These are phyloP conservation scores for Tetrastigma voinierianum DNA, from an alignment of 164 flowering plant species.

Conservation along the genomic window DNA sequence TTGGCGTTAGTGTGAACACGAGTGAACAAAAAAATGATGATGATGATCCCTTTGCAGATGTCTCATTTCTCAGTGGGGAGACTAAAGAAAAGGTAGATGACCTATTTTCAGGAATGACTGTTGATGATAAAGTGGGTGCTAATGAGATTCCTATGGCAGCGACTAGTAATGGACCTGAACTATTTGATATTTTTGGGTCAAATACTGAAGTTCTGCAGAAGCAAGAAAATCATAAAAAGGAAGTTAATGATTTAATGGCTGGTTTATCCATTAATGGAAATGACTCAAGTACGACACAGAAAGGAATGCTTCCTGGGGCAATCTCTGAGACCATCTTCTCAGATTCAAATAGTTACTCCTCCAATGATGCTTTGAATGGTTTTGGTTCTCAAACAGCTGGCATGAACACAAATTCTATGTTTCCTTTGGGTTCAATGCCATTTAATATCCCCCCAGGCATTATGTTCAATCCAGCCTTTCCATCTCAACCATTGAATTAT, in stretches of 20 bases:
- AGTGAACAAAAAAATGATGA: constrained; percentile 43
- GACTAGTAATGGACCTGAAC: constrained; percentile 34
- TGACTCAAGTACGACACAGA: constrained; percentile 28
- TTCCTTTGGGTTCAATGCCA: constrained; percentile 54
- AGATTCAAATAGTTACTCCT: constrained; percentile 21
- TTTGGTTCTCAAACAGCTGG: constrained; percentile 40
- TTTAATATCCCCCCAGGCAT: constrained; percentile 58
- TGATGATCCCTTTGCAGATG: constrained; percentile 94
- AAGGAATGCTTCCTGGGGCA: constrained; percentile 23
- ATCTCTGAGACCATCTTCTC: constrained; percentile 32
- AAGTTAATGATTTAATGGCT: constrained; percentile 55
- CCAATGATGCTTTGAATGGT: constrained; percentile 38
- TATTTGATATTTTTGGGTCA: constrained; percentile 66
- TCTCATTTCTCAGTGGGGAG: constrained; percentile 68
- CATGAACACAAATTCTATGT: constrained; percentile 35
- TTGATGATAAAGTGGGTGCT: constrained; percentile 39
- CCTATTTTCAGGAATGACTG: constrained; percentile 72
- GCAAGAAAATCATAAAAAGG: constrained; percentile 26
- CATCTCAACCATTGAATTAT: constrained; percentile 63
- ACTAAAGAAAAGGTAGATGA: constrained; percentile 45
- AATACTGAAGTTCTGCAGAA: constrained; percentile 30
- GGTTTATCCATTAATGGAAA: constrained; percentile 50
- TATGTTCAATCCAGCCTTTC: constrained; percentile 54
- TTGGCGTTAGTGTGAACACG: constrained; percentile 23
- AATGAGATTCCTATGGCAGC: constrained; percentile 19